These are phyloP conservation scores for Phytophthora pseudosyringae DNA, from an alignment of 352 stramenopile species.

Conservation along the genomic window DNA sequence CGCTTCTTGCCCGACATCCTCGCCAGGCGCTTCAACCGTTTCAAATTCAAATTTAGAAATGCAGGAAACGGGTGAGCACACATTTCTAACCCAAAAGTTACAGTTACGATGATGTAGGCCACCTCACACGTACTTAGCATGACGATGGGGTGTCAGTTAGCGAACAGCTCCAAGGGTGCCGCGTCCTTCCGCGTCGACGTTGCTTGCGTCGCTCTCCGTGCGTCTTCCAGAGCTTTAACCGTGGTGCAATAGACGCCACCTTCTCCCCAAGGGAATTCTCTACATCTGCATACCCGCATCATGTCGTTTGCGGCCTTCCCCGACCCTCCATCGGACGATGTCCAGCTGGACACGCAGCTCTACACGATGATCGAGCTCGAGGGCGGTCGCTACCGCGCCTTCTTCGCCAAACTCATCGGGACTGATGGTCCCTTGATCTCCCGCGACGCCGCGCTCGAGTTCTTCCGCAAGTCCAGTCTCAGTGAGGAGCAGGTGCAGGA, in stretches of 20 bases:
- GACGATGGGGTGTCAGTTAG: neutral
- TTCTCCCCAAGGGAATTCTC: neutral
- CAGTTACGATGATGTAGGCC: neutral
- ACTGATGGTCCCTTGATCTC: conserved; percentile 25
- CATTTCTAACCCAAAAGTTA: conserved; percentile 11
- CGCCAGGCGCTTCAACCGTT: neutral
- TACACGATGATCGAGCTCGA: conserved; percentile 77
- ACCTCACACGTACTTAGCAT: neutral
- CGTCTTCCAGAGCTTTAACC: neutral
- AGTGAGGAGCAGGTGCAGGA: conserved; percentile 56
- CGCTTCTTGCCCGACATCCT: neutral
- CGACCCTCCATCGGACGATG: conserved; percentile 7
- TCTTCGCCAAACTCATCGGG: conserved; percentile 59
- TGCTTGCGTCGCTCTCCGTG: conserved; percentile 5
- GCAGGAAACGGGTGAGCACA: neutral
- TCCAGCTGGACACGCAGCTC: conserved; percentile 41
- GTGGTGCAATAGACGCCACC: neutral
- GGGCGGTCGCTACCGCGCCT: conserved; percentile 56
- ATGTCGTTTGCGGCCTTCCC: conserved; percentile 29
- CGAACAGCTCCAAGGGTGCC: neutral
- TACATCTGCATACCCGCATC: neutral
- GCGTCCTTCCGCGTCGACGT: neutral
- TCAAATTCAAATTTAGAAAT: conserved; percentile 17
- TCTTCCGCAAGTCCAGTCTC: conserved; percentile 68
- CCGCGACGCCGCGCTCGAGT: conserved; percentile 45